Evolutionary conservation across 1,284 basidiomycete genomes (phyloP).

Genomic region (Schizopora paradoxa): DNA sequence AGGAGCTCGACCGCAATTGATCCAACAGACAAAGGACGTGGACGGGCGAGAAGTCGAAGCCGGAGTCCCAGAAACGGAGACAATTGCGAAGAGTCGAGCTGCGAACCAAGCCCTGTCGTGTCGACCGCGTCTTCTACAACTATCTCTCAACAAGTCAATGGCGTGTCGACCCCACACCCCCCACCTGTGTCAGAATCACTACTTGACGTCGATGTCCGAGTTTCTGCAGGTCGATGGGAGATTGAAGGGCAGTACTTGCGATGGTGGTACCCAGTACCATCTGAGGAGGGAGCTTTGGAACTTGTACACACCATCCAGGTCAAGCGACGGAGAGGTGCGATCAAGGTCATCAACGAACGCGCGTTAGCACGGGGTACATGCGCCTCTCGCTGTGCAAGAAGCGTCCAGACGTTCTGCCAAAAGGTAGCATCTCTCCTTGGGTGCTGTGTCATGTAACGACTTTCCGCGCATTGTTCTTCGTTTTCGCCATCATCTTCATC

Average conservation of each 20-base stretch:
- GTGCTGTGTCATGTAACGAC: no score
- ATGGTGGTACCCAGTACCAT: constrained; percentile 83
- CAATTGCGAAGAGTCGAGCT: not conserved
- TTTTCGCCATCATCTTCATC: no score
- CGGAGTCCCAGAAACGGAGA: not conserved
- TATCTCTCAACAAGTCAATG: constrained; percentile 10
- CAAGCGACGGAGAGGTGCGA: constrained; percentile 54
- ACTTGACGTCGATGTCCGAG: constrained; percentile 43
- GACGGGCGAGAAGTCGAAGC: constrained; percentile 5
- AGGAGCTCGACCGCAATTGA: constrained; percentile 13
- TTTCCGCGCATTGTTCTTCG: no score
- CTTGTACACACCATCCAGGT: constrained; percentile 64
- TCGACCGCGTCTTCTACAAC: constrained; percentile 23
- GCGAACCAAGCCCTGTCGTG: not conserved
- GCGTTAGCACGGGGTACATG: no score
- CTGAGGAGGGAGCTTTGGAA: constrained; percentile 35
- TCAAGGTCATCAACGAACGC: constrained; percentile 33
- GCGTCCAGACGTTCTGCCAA: no score
- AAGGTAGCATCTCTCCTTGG: no score
- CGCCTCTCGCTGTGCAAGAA: no score
- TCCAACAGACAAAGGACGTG: constrained; percentile 11
- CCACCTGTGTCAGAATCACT: constrained; percentile 25
- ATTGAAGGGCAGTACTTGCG: constrained; percentile 67
- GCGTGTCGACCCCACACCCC: constrained; percentile 15
- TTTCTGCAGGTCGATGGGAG: constrained; percentile 65